Base-by-base conservation (phyloP, 1,284 basidiomycete species). In the Coriolopsis trogii region DNA sequence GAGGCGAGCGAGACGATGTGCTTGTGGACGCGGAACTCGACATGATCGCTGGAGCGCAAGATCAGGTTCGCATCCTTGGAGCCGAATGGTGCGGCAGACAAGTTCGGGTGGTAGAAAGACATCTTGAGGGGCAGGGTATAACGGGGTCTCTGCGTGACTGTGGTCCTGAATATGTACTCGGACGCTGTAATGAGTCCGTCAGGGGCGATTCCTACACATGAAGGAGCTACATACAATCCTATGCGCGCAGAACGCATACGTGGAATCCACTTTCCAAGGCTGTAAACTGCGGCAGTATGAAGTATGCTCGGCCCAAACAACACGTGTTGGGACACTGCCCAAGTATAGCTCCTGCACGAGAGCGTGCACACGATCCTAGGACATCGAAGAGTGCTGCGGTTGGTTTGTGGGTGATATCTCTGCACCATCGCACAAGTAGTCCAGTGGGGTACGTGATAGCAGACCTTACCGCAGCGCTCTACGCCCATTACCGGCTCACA, bases 21-120 rank as follows among this genome's bases (percentile, higher is more conserved):
- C 40, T 51, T 51, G 43, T 58, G 49, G 34, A 58, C 56, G 15
- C 33, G 46, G 47, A 58, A 58, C 33, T 54, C 52, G 25, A 51
- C 31, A 20, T 41, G 42, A 23, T 58, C 56, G 43, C 30, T 49
- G 0, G 56, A 34, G 15, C 30, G 49, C 3, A 58, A 42, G 8
- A 54, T 31, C 37, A 54, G 12, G 31, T 58, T 38, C 1, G 52
- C 48, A 13, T 54, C 49, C 9, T 46, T 45, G 34, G 41, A 34
- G 38, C 46, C 29, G 42, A 54, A 58, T 10, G 56, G 56, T 10
- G 42, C 23, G 3, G 40, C 34, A 20, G 45, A 20, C 28, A 29
- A 31, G 41, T 29, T 42, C 28, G 41, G 20, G 6, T 8, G 18
- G 41, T 21, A 21, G 20, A 10, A n/a, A 6, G 29, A 15, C 41